Conservation (phyloP, 495 filamentous ascomycete genomes). For the Hyaloscypha finlandica region DNA sequence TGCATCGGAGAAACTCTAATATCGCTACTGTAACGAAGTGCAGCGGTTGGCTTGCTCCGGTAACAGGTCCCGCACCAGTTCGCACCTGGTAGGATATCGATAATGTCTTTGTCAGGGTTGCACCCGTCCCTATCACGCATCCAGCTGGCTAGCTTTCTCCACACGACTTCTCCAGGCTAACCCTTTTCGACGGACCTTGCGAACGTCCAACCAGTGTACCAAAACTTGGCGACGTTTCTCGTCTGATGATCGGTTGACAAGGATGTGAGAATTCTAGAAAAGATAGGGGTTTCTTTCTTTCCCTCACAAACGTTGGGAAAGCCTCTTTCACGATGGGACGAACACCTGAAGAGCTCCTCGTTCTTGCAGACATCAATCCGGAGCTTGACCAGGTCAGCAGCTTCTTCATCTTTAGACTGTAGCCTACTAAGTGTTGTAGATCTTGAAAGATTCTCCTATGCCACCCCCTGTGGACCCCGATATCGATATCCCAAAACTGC, state of each 20-base stretch:
- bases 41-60: not conserved
- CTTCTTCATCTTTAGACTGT: not conserved
- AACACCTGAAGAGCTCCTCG: slow-evolving; percentile 22
- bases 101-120: slow-evolving; percentile 5
- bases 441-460: not conserved
- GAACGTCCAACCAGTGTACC: not conserved
- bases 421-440: slow-evolving; percentile 14
- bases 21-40: not conserved
- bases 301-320: not conserved
- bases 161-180: not conserved
- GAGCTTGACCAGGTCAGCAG: slow-evolving; percentile 19
- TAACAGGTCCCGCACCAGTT: not conserved
- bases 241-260: not conserved
- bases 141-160: not conserved
- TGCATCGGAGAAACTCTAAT: not conserved
- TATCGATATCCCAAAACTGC: slow-evolving; percentile 14
- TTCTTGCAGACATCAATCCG: slow-evolving; percentile 18
- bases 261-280: not conserved
- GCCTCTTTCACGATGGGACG: not conserved
- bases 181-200: not conserved
- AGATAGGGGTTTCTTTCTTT: not conserved
- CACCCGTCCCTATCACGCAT: not conserved
- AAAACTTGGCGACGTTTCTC: not conserved
- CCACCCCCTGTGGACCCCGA: not conserved
- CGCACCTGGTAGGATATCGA: not conserved